Evolutionary conservation across 371 early-diverging fungal genomes (phyloP), one percentile per base, ranked within the genome.

Genomic region (Saksenaea vasiformis): DNA sequence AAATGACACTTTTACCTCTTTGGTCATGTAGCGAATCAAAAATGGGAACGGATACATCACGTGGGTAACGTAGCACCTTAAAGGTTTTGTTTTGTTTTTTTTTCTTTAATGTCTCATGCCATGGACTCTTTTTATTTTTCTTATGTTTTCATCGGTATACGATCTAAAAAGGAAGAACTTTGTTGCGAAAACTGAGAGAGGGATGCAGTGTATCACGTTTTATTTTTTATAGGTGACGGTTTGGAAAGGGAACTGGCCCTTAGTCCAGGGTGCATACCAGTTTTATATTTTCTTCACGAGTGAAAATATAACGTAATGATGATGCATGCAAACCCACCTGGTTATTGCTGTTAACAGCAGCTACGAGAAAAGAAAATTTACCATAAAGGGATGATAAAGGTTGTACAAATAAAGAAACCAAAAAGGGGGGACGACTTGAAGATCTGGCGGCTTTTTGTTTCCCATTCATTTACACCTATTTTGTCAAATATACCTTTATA

Each of bases 381-480:
- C 64, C 64, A 65, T 35, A 65, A 65, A 65, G 22, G 51, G 51
- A 47, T 47, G 22, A 22, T 7, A 9, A 47, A 47, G 51, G 51
- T 59, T 65, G 60, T 65, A 60, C 54, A 65, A 60, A 26, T 41
- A 65, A 57, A 60, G 65, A 65, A 60, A 65, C 31, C 22, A 43
- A 65, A 65, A 65, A 38, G 65, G 65, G 60, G 65, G 24, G 58
- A 8, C 27, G 58, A 57, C 58, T 22, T 55, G 65, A 60, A 65
- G 65, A 65, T 65, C 60, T 65, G 65, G 65, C 65, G 65, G 65
- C 60, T 60, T 53, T 15, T 35, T 24, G n/a, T n/a, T n/a, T n/a
- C n/a, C n/a, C 58, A 27, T 56, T 38, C 58, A 47, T 47, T 47
- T 47, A 22, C 24, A 22, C 51, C 51, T 47, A 47, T 47, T 47